A percentile compares a stretch with the other conserved stretches of the same genome.
These are phyloP conservation scores for Solanum hybrid DNA, from an alignment of 305 asterid genomes.

Conservation along the genomic window DNA sequence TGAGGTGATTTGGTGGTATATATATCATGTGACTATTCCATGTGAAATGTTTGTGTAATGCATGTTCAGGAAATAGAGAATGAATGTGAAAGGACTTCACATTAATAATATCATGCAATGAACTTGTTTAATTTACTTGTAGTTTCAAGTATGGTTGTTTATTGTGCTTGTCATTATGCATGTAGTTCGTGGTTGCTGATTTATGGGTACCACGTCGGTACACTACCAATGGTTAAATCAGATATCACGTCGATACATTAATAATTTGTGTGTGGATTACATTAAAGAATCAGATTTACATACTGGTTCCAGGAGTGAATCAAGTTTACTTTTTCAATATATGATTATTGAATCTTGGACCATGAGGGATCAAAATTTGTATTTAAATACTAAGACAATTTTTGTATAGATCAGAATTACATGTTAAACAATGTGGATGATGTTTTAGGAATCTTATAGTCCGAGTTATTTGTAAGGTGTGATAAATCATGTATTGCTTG, in stretches of 20 bases:
- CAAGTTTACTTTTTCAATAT: not conserved
- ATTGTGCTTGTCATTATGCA: not conserved
- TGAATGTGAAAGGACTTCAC: not conserved
- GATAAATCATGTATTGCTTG: not conserved
- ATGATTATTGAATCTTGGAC: not conserved
- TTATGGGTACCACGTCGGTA: not conserved
- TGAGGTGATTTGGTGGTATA: not conserved
- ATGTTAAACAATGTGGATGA: not conserved
- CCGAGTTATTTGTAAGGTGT: not conserved
- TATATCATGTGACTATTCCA: not conserved
- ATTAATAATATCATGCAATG: not conserved
- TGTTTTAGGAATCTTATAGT: not conserved
- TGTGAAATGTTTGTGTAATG: not conserved
- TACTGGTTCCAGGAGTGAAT: not conserved
- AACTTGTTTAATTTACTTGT: not conserved
- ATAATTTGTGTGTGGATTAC: too few relatives aligned
- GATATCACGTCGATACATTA: too few relatives aligned
- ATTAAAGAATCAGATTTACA: too few relatives aligned
- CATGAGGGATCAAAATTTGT: not conserved
- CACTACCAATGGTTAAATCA: not conserved
- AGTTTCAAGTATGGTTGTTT: not conserved
- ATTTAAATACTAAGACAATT: too few relatives aligned
- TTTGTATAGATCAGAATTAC: not conserved
- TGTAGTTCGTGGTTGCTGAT: not conserved
- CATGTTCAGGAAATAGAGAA: not conserved